A percentile compares a stretch with the other conserved stretches of the same genome.
phyloP scores from a whole-genome alignment of 768 basidiomycete species.

The Mycena latifolia region DNA sequence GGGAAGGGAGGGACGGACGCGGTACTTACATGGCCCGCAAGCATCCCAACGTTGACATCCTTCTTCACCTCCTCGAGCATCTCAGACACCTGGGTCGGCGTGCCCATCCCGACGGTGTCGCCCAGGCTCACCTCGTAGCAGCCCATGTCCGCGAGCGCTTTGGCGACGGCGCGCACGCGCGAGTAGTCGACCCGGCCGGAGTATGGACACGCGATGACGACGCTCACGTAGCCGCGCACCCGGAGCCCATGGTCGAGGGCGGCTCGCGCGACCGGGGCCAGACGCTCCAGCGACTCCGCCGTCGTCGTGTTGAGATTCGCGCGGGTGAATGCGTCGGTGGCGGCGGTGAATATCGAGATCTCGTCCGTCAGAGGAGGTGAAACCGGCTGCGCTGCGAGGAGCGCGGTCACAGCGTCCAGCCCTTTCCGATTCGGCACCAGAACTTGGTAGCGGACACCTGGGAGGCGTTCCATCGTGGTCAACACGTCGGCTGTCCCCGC shows the following conservation, averaged over 20 bases:
- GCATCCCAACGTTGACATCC: slow-evolving; percentile 66
- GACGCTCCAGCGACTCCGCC: slow-evolving; percentile 73
- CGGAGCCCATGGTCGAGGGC: slow-evolving; percentile 74
- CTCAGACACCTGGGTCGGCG: slow-evolving; percentile 72
- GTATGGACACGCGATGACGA: slow-evolving; percentile 88
- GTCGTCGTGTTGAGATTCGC: slow-evolving; percentile 88
- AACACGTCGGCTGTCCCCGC: slow-evolving; percentile 86
- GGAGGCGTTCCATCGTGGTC: slow-evolving; percentile 62
- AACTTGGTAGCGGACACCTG: slow-evolving; percentile 78
- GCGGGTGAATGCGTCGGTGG: slow-evolving; percentile 86
- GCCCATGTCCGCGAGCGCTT: slow-evolving; percentile 86
- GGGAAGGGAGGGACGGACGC: not conserved
- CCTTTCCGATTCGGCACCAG: slow-evolving; percentile 87
- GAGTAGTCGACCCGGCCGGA: slow-evolving; percentile 79
- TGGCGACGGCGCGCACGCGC: slow-evolving; percentile 76
- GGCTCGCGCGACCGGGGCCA: slow-evolving; percentile 70
- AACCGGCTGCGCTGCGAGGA: slow-evolving; percentile 59
- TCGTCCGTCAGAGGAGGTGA: slow-evolving; percentile 77
- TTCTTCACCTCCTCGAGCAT: slow-evolving; percentile 81
- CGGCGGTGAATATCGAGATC: slow-evolving; percentile 90
- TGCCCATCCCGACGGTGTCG: slow-evolving; percentile 92
- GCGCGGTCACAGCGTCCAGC: slow-evolving; percentile 71
- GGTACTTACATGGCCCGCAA: slow-evolving; percentile 79
- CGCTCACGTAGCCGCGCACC: slow-evolving; percentile 90
- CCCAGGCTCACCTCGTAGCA: slow-evolving; percentile 95